A percentile compares a stretch with the other conserved stretches of the same genome.
Evolutionary conservation across 345 rosid genomes (phyloP).

Genomic region (Chamaenerion angustifolium): DNA sequence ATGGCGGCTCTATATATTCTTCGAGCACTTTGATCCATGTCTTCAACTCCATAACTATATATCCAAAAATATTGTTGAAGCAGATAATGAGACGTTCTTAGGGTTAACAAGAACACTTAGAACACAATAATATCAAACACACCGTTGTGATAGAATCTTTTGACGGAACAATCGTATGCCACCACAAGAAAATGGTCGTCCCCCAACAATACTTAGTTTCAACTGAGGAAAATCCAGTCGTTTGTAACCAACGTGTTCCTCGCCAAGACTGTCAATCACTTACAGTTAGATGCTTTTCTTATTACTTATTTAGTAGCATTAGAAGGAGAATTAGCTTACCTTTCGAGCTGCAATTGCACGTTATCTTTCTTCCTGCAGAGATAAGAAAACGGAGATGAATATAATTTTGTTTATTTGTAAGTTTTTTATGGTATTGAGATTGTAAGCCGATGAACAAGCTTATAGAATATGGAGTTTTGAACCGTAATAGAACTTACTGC

Average conservation of each 20-base stretch:
- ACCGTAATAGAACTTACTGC: slow-evolving; percentile 20
- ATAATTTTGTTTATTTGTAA: too few species aligned
- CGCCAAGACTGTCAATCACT: slow-evolving; percentile 51
- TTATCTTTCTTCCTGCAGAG: slow-evolving; percentile 36
- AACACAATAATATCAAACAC: slow-evolving; percentile 4
- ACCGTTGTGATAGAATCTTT: slow-evolving; percentile 51
- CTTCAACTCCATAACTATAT: slow-evolving; percentile 55
- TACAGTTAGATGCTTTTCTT: slow-evolving; percentile 1
- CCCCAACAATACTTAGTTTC: slow-evolving; percentile 77
- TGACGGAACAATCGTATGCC: slow-evolving; percentile 44
- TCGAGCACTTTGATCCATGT: slow-evolving; percentile 53
- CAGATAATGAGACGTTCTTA: too few species aligned
- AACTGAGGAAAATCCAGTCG: slow-evolving; percentile 52
- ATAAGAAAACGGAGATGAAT: slow-evolving; percentile 7
- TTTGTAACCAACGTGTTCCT: slow-evolving; percentile 58
- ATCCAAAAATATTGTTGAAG: background rate
- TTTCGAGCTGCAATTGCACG: slow-evolving; percentile 66
- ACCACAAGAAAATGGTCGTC: slow-evolving; percentile 84
- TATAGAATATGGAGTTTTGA: too few species aligned
- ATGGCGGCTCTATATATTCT: slow-evolving; percentile 43
- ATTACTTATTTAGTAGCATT: slow-evolving; percentile 3
- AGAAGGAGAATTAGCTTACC: slow-evolving; percentile 31
- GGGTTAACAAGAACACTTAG: background rate
- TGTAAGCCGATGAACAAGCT: too few species aligned
- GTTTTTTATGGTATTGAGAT: too few species aligned